Evolutionary conservation across 768 basidiomycete genomes (phyloP).

Genomic region (Cystofilobasidium capitatum): DNA sequence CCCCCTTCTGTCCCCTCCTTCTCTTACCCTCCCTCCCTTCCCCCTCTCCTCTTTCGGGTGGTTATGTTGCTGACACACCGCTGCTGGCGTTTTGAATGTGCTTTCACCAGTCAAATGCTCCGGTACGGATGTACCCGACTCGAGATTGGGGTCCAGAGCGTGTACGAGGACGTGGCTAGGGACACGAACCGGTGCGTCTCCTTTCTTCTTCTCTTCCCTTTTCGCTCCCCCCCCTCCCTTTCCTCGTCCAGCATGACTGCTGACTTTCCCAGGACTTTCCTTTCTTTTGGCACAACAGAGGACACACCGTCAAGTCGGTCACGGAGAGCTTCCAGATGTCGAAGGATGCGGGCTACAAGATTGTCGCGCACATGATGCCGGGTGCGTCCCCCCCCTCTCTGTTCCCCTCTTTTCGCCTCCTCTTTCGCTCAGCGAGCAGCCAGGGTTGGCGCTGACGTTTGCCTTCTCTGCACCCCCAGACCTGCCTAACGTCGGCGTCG

Average conservation of each 20-base stretch:
- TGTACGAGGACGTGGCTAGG: constrained; percentile 97
- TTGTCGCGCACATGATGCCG: constrained; percentile 94
- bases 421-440: background rate
- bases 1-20: background rate
- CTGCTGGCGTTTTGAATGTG: background rate
- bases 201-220: background rate
- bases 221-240: background rate
- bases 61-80: background rate
- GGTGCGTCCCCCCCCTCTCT: constrained; percentile 4
- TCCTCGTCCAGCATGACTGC: no score
- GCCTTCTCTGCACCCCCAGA: constrained; percentile 52
- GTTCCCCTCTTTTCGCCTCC: background rate
- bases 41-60: background rate
- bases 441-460: background rate
- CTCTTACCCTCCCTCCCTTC: background rate
- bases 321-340: constrained; percentile 94
- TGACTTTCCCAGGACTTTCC: background rate
- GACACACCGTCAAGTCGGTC: constrained; percentile 95
- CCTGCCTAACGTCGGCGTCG: constrained; percentile 91
- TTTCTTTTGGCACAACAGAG: constrained; percentile 36
- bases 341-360: constrained; percentile 99
- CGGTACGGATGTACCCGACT: constrained; percentile 97
- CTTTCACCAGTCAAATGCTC: constrained; percentile 72
- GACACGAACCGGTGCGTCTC: constrained; percentile 70
- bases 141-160: constrained; percentile 97